phyloP scores from a whole-genome alignment of 192 early-diverging fungal species.

The Entomortierella parvispora region DNA sequence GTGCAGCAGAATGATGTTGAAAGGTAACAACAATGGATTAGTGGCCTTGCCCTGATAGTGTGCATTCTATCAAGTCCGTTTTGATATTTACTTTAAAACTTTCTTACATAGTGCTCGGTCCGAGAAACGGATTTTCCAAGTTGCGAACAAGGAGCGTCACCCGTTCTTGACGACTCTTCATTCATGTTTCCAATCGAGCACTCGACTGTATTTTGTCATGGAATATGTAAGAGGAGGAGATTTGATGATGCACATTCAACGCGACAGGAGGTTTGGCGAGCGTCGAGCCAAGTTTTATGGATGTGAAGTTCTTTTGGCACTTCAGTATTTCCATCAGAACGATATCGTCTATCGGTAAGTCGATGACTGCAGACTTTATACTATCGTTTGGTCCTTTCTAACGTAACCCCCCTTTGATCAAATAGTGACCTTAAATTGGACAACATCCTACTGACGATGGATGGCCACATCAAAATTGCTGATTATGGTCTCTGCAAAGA shows the following conservation, averaged over 20 bases:
- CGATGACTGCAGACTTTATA: not conserved
- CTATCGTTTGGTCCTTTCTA: not conserved
- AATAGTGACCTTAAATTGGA: constrained; percentile 86
- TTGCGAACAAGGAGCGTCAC: constrained; percentile 90
- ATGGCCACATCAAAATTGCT: constrained; percentile 86
- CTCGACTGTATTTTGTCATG: constrained; percentile 97
- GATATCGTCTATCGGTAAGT: constrained; percentile 86
- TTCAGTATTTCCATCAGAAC: constrained; percentile 88
- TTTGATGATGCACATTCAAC: constrained; percentile 99
- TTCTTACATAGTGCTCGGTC: constrained; percentile 56
- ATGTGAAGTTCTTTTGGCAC: constrained; percentile 87
- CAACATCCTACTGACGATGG: constrained; percentile 78
- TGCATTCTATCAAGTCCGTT: not conserved
- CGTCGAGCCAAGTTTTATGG: constrained; percentile 92
- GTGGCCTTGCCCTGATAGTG: not conserved
- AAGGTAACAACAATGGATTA: constrained; percentile 13
- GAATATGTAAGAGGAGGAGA: constrained; percentile 98
- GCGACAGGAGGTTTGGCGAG: constrained; percentile 81
- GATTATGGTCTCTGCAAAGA: constrained; percentile 92
- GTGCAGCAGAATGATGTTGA: constrained; percentile 97
- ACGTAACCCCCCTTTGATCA: not conserved
- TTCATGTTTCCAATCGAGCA: constrained; percentile 95
- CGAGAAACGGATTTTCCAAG: constrained; percentile 96
- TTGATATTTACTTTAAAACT: not conserved
- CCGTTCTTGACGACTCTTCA: constrained; percentile 97